Conservation (phyloP, 139 green algal genomes). For the Bryopsis sp. region DNA sequence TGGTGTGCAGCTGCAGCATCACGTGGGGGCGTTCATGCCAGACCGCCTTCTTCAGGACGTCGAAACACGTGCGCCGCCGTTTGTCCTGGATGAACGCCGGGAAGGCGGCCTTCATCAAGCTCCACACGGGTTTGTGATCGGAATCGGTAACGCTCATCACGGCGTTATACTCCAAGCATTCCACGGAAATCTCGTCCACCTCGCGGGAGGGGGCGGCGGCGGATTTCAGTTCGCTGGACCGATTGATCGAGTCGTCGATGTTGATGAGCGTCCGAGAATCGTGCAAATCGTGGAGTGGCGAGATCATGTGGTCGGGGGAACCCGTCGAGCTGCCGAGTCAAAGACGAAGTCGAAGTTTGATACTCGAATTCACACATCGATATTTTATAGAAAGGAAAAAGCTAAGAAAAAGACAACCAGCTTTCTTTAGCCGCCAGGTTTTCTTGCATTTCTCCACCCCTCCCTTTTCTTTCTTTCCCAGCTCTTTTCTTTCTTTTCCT, state of each 20-base stretch:
- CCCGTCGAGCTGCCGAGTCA: no score
- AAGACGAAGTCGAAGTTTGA: no score
- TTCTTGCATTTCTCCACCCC: no score
- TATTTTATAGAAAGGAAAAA: no score
- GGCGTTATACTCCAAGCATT: conserved; percentile 42
- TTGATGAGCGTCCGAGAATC: neutral
- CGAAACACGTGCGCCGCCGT: neutral
- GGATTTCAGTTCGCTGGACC: conserved; percentile 9
- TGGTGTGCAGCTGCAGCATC: neutral
- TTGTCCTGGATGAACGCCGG: conserved; percentile 38
- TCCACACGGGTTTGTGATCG: conserved; percentile 86
- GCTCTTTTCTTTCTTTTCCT: no score
- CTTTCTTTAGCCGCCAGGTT: no score
- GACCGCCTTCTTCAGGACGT: conserved; percentile 5
- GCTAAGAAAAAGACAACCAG: no score
- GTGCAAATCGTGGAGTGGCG: no score
- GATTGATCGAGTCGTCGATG: neutral
- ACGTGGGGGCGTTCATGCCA: neutral
- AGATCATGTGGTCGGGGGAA: no score
- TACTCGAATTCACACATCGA: no score
- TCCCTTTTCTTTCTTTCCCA: no score
- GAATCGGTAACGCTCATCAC: conserved; percentile 68
- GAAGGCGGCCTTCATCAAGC: conserved; percentile 39
- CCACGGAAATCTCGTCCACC: conserved; percentile 32
- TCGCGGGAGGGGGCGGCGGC: neutral